These are phyloP conservation scores for maize (Zea mays) DNA, from an alignment of 176 grass and related monocot genomes.

Conservation along the genomic window DNA sequence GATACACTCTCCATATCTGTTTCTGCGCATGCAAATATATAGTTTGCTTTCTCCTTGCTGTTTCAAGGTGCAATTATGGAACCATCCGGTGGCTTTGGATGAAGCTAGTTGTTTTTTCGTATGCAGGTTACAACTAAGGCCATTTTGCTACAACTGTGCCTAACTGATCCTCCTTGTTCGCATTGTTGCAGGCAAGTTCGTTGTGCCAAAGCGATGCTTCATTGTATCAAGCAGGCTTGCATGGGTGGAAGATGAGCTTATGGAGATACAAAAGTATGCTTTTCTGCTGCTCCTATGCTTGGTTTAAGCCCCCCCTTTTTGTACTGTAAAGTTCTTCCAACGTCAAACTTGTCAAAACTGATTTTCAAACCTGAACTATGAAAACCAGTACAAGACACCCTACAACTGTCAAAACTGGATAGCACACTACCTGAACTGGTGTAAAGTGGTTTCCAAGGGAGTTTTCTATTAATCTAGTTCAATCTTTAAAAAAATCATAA, in stretches of 20 bases:
- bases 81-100: not conserved
- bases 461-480: not conserved
- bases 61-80: not conserved
- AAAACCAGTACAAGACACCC: not conserved
- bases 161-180: constrained; percentile 9
- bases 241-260: constrained; percentile 49
- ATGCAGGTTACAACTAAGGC: not conserved
- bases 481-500: not conserved
- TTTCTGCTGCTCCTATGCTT: constrained; percentile 21
- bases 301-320: not conserved
- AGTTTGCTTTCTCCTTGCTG: not conserved
- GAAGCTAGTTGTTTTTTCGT: not conserved
- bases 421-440: not conserved
- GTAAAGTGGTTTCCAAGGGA: not conserved
- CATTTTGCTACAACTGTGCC: not conserved
- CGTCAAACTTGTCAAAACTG: not conserved
- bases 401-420: not conserved
- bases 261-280: constrained; percentile 43
- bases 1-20: not conserved
- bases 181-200: constrained; percentile 46
- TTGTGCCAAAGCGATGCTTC: constrained; percentile 31
- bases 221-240: constrained; percentile 41
- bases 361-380: not conserved
- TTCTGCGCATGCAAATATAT: not conserved
- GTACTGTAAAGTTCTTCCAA: not conserved